Conservation (phyloP, 768 basidiomycete genomes). For the Boletus rex-veris region DNA sequence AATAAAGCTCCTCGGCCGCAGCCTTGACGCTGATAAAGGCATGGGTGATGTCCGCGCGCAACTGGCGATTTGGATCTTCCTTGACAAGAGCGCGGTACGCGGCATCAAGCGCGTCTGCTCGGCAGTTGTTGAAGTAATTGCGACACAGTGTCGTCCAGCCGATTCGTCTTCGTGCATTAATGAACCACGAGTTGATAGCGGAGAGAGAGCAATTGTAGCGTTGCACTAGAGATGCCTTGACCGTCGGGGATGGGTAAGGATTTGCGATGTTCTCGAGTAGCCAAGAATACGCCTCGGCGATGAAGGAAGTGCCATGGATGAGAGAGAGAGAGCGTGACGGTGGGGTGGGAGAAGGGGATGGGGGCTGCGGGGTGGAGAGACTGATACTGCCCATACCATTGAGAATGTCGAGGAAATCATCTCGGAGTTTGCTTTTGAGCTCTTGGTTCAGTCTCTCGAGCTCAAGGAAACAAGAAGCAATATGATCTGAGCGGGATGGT, state of each 20-base stretch:
- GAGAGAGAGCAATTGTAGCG: slow-evolving; percentile 21
- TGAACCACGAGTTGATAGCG: slow-evolving; percentile 46
- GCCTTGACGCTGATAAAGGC: slow-evolving; percentile 31
- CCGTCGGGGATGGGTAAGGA: slow-evolving; percentile 43
- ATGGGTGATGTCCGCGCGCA: slow-evolving; percentile 4
- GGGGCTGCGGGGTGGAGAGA: not conserved
- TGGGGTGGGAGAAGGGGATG: not conserved
- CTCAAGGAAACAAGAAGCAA: not conserved
- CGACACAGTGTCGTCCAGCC: slow-evolving; percentile 47
- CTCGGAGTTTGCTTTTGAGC: not conserved
- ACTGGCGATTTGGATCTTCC: slow-evolving; percentile 3
- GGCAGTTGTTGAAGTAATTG: slow-evolving; percentile 17
- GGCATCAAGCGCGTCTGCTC: slow-evolving; percentile 22
- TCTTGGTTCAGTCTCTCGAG: not conserved
- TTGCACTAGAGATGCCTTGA: slow-evolving; percentile 29
- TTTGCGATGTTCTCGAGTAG: slow-evolving; percentile 44
- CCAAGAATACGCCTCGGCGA: slow-evolving; percentile 36
- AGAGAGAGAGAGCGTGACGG: not conserved
- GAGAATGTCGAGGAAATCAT: not conserved
- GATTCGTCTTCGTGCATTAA: slow-evolving; percentile 42
- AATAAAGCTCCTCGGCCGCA: slow-evolving; percentile 28
- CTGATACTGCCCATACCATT: not conserved
- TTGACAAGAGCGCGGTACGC: slow-evolving; percentile 24
- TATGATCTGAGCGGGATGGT: not conserved
- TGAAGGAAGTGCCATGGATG: not conserved